A percentile compares a stretch with the other conserved stretches of the same genome.
Evolutionary conservation across 1,284 basidiomycete genomes (phyloP).

Genomic region (Cutaneotrichosporon spelunceum): DNA sequence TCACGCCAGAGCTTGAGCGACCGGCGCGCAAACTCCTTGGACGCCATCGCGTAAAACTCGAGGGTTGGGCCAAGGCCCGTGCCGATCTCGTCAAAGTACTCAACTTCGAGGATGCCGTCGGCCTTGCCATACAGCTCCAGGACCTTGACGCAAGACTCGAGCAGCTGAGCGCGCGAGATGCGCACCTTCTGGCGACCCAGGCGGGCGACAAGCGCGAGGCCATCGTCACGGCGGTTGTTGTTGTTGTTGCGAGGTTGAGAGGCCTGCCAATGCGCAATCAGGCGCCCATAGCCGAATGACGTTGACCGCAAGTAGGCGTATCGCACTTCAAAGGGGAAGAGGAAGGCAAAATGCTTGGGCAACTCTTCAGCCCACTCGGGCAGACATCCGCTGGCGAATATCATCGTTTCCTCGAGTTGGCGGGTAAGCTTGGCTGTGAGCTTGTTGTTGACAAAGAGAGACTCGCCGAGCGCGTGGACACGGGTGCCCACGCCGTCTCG

Average conservation of each 20-base stretch:
- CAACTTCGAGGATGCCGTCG: constrained; percentile 89
- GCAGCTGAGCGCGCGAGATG: constrained; percentile 87
- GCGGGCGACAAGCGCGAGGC: constrained; percentile 84
- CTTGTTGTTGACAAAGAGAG: constrained; percentile 95
- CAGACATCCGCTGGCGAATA: constrained; percentile 91
- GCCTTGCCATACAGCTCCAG: constrained; percentile 91
- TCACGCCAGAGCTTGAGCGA: constrained; percentile 89
- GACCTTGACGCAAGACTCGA: constrained; percentile 97
- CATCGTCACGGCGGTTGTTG: constrained; percentile 79
- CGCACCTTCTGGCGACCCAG: constrained; percentile 94
- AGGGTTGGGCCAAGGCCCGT: constrained; percentile 97
- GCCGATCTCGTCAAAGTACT: constrained; percentile 99
- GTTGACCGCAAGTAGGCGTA: constrained; percentile 96
- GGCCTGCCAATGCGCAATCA: constrained; percentile 86
- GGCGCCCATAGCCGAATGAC: constrained; percentile 91
- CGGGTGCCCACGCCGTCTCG: constrained; percentile 25
- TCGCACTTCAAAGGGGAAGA: constrained; percentile 96
- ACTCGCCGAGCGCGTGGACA: constrained; percentile 58
- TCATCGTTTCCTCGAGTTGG: constrained; percentile 97
- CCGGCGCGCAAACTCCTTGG: constrained; percentile 83
- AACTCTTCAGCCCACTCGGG: constrained; percentile 96
- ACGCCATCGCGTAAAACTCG: constrained; percentile 94
- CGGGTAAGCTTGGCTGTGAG: constrained; percentile 96
- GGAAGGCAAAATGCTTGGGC: constrained; percentile 91
- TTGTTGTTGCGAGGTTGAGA: constrained; percentile 65